phyloP scores from a whole-genome alignment of 2,329 filamentous ascomycete genomes.

The Aspergillus sp. region DNA sequence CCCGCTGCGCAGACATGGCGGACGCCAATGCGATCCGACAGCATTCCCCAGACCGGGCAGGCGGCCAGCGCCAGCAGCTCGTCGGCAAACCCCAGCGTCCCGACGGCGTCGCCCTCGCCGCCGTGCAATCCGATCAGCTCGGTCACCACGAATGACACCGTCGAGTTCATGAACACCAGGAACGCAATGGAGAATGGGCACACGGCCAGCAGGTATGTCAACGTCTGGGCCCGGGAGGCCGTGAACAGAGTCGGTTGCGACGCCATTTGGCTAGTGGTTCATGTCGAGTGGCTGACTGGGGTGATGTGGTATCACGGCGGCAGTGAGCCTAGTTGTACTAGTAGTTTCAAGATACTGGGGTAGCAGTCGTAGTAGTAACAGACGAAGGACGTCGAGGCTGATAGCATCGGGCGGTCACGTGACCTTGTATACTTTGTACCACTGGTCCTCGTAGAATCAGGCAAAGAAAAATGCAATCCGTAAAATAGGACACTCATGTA shows the following conservation, averaged over 20 bases:
- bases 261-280: constrained; percentile 16
- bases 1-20: constrained; percentile 55
- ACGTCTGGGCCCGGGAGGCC: constrained; percentile 47
- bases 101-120: constrained; percentile 52
- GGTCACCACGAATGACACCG: constrained; percentile 56
- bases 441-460: too few species aligned
- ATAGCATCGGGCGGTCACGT: too few species aligned
- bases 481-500: too few species aligned
- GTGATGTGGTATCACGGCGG: too few species aligned
- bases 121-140: constrained; percentile 49
- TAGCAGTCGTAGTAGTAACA: too few species aligned
- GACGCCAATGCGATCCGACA: constrained; percentile 41
- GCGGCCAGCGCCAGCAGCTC: constrained; percentile 40
- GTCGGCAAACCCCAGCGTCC: constrained; percentile 43
- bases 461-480: too few species aligned
- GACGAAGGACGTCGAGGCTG: too few species aligned
- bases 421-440: too few species aligned
- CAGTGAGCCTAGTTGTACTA: too few species aligned
- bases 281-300: too few species aligned
- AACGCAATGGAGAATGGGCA: constrained; percentile 58
- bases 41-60: constrained; percentile 42
- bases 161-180: constrained; percentile 56
- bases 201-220: constrained; percentile 52
- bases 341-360: too few species aligned
- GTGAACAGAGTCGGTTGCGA: constrained; percentile 39